phyloP scores from a whole-genome alignment of 1,284 basidiomycete species.

The Sanghuangporus baumii region DNA sequence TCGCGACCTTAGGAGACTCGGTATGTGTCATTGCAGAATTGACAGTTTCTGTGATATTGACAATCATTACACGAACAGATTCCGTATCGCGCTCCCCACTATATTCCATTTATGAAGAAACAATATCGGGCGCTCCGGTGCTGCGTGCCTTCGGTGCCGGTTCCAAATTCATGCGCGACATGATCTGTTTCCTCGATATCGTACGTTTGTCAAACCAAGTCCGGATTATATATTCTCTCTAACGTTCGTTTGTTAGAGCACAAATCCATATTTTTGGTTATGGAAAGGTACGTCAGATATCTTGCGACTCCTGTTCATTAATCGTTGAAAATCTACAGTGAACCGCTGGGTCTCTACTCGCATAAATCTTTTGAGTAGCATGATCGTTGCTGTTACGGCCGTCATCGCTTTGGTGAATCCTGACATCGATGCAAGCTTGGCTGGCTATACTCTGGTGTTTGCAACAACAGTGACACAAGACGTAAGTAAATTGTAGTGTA shows the following conservation, averaged over 20 bases:
- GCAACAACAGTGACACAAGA: conserved; percentile 71
- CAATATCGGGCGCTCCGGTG: conserved; percentile 80
- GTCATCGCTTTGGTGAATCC: conserved; percentile 65
- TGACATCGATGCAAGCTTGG: conserved; percentile 68
- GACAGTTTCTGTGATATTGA: background rate
- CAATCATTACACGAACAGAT: conserved; percentile 38
- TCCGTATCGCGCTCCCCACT: conserved; percentile 87
- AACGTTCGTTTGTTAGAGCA: conserved; percentile 42
- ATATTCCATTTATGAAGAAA: conserved; percentile 90
- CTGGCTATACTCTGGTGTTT: conserved; percentile 82
- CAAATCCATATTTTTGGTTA: conserved; percentile 80
- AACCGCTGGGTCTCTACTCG: conserved; percentile 67
- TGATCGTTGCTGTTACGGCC: conserved; percentile 61
- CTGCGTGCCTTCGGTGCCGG: conserved; percentile 85
- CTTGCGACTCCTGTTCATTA: conserved; percentile 14
- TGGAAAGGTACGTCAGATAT: conserved; percentile 60
- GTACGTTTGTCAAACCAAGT: conserved; percentile 33
- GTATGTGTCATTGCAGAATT: conserved; percentile 32
- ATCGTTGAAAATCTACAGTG: conserved; percentile 35
- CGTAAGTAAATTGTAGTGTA: conserved; percentile 36
- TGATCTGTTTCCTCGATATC: conserved; percentile 81
- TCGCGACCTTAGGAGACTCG: conserved; percentile 82
- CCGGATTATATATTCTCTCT: background rate
- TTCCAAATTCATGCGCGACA: conserved; percentile 80
- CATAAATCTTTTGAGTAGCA: background rate